Conservation (phyloP, 352 stramenopile species). For the Phytophthora meadii region DNA sequence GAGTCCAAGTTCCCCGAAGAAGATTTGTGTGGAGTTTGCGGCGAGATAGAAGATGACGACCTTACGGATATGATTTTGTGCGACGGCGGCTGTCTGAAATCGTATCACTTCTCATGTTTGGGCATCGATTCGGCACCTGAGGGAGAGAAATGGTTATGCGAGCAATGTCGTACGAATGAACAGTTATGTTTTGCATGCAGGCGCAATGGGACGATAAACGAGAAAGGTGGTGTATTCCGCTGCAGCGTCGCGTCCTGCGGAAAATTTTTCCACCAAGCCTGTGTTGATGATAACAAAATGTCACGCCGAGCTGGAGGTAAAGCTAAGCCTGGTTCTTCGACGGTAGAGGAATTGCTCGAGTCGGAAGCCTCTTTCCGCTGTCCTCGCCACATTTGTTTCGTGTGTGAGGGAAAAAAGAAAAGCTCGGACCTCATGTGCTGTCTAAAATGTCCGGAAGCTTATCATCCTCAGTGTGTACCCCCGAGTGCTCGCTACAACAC, state of each 20-base stretch:
- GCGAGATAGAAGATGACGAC: constrained; percentile 85
- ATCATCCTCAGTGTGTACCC: constrained; percentile 93
- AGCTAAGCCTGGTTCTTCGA: constrained; percentile 40
- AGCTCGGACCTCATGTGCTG: constrained; percentile 88
- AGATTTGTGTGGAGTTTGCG: constrained; percentile 76
- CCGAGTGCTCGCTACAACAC: constrained; percentile 93
- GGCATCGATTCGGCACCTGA: constrained; percentile 76
- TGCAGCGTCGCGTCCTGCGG: constrained; percentile 73
- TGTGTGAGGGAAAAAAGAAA: constrained; percentile 83
- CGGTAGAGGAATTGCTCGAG: constrained; percentile 58
- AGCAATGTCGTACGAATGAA: constrained; percentile 89
- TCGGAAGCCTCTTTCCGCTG: constrained; percentile 89
- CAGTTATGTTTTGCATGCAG: constrained; percentile 91
- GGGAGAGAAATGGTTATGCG: constrained; percentile 89
- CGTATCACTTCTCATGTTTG: constrained; percentile 94
- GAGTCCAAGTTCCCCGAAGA: constrained; percentile 73
- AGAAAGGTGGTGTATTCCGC: constrained; percentile 84
- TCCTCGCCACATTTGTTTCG: constrained; percentile 85
- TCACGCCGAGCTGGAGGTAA: constrained; percentile 55
- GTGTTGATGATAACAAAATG: constrained; percentile 68
- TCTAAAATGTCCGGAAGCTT: constrained; percentile 92
- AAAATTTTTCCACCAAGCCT: constrained; percentile 89
- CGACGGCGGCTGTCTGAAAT: constrained; percentile 91
- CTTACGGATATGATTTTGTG: constrained; percentile 91
- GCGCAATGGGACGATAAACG: constrained; percentile 88